phyloP scores from a whole-genome alignment of 2,329 filamentous ascomycete genomes.

The Fusarium sp. region DNA sequence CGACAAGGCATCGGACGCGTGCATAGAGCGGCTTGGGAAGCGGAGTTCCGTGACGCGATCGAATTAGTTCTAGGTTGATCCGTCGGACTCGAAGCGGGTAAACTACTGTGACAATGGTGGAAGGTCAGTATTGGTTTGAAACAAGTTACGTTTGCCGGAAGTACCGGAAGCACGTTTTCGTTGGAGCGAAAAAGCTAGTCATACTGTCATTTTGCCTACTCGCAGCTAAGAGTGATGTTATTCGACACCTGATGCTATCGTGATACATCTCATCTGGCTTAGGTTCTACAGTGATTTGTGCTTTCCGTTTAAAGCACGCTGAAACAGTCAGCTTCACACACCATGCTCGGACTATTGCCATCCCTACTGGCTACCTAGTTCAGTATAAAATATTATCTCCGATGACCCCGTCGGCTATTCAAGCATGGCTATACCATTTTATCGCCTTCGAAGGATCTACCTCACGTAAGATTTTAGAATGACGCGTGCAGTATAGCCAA shows the following conservation, averaged over 20 bases:
- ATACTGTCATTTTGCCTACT: background rate
- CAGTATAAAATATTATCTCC: background rate
- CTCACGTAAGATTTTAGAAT: slow-evolving; percentile 6
- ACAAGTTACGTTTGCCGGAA: background rate
- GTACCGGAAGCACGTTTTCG: background rate
- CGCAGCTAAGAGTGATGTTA: background rate
- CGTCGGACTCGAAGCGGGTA: background rate
- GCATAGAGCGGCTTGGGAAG: background rate
- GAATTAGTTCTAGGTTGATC: background rate
- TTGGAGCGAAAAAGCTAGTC: background rate
- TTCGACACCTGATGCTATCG: background rate
- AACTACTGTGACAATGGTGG: background rate
- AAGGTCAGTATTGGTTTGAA: background rate
- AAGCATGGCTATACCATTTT: background rate
- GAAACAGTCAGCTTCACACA: background rate
- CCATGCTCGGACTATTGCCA: background rate
- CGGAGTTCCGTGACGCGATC: background rate
- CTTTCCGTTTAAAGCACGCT: background rate
- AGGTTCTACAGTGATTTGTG: background rate
- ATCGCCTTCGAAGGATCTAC: background rate
- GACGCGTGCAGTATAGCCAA: background rate
- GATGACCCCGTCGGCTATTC: background rate
- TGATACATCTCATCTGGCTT: background rate
- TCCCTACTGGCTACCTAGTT: background rate
- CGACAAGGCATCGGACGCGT: background rate